Base-by-base conservation (phyloP, 1,139 yeast genomes). In the Taphrina communis region DNA sequence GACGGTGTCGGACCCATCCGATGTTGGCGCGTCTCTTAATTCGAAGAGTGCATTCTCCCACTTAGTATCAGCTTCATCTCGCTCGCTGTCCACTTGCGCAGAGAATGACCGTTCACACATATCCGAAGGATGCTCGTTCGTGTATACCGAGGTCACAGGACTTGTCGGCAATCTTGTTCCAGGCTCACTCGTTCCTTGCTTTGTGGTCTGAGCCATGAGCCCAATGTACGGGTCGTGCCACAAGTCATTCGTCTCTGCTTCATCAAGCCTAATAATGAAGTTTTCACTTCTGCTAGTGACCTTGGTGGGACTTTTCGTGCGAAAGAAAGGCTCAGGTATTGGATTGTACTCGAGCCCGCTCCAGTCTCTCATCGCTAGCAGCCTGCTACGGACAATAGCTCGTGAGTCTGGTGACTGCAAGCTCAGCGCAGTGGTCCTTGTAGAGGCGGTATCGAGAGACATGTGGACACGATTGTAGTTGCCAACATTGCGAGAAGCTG, bases 301-400 rank as follows among this genome's bases (percentile, higher is more conserved):
- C 19, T 6, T 53, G 42, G 35, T 17, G 11, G 41, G 21, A 8
- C 19, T 35, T 8, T 7, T 53, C 11, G 57, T 2, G 6, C 57
- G 42, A 35, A 38, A 2, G 2, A 4, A 9, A 2, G 17, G 42
- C 4, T 42, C 36, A 7, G 57, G 57, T 17, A 53, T 11, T 14
- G 17, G 17, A 17, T 35, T 41, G 14, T 9, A 19, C 57, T 53
- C 35, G 5, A 53, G 42, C 42, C 57, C 41, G 7, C 5, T 17
- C 57, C 57, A 53, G 19, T 53, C 57, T 6, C 3, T 25, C 36
- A 53, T 36, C 7, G 39, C 57, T 2, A 53, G 42, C 25, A 53
- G 21, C 17, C 57, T 53, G 11, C 17, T 35, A 17, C 57, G 57
- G 14, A 50, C 9, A 50, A 21, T 21, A 21, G 31, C 53, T 21